A percentile compares a stretch with the other conserved stretches of the same genome.
Conservation (phyloP, 805 yeast genomes). For the Yarrowia osloensis region DNA sequence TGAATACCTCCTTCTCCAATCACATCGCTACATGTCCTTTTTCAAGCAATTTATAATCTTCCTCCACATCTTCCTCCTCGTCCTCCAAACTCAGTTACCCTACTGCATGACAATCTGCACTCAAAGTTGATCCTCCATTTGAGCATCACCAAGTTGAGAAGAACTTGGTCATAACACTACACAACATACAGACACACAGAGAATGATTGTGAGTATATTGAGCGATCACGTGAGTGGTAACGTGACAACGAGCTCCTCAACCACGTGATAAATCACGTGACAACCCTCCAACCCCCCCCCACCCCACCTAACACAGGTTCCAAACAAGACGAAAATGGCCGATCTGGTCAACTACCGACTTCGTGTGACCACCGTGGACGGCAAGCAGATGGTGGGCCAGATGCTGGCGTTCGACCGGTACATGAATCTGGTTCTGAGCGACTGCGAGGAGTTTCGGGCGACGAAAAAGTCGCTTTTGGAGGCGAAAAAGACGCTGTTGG, state of each 20-base stretch:
- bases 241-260: too few species aligned
- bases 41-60: not conserved
- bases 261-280: not conserved
- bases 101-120: constrained; percentile 23
- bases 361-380: constrained; percentile 73
- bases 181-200: not conserved
- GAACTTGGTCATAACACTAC: too few species aligned
- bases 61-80: not conserved
- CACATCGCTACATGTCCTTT: too few species aligned
- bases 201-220: constrained; percentile 21
- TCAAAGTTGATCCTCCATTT: constrained; percentile 21
- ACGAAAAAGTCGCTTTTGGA: constrained; percentile 43
- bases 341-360: constrained; percentile 75
- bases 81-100: not conserved
- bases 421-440: constrained; percentile 81
- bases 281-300: too few species aligned
- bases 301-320: constrained; percentile 36
- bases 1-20: too few species aligned
- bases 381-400: constrained; percentile 74
- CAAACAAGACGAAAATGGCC: constrained; percentile 54
- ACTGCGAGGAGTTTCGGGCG: constrained; percentile 80
- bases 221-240: not conserved
- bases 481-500: constrained; percentile 36
- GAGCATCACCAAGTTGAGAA: not conserved
- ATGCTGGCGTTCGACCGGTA: constrained; percentile 85